Base-by-base conservation (phyloP, 2,329 filamentous ascomycete genomes). In the Didymella pomorum region DNA sequence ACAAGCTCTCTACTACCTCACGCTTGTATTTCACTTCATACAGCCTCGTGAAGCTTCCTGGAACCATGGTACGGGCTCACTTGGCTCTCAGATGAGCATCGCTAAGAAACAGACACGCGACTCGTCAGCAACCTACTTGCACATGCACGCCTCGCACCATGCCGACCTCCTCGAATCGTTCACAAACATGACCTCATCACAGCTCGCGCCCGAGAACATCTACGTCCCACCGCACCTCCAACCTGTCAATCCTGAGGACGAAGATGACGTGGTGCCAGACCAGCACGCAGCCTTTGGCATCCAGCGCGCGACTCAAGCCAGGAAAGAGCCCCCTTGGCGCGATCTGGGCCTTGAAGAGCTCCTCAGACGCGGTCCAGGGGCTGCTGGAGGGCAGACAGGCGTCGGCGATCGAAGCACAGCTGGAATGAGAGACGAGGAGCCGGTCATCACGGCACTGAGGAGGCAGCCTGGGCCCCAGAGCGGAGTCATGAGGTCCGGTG, bases 201-300 rank as follows among this genome's bases (percentile, higher is more conserved):
- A 70, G 18, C 70, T 76, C 23, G 52, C 68, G 6, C 75, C 79
- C 61, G 91, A 95, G 78, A 90, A 93, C 56, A 91, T 95, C 73
- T 90, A 91, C 76, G 89, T 96, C n/a, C 87, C 89, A 31, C 87
- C 87, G 8, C 86, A 92, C 62, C 87, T 93, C 73, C 90, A 92
- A 74, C 92, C 91, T 39, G 83, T 93, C 71, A 94, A 95, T 74
- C 91, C 92, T 0, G 91, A 95, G 76, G 91, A 95, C 74, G 91
- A 95, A 78, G 92, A 95, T 72, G 91, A 95, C 71, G 89, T 95
- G 4, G 91, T 95, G 4, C 91, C 92, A 0, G 91, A 95, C 76
- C 91, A 95, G 79, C 91, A 95, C 73, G 91, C 91, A 12, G 92
- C 91, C 0, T 95, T 95, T 74, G 92, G 91, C 37, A 95, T 96